These are phyloP conservation scores for Podaxis sp. DNA, from an alignment of 768 basidiomycete genomes.

Conservation along the genomic window DNA sequence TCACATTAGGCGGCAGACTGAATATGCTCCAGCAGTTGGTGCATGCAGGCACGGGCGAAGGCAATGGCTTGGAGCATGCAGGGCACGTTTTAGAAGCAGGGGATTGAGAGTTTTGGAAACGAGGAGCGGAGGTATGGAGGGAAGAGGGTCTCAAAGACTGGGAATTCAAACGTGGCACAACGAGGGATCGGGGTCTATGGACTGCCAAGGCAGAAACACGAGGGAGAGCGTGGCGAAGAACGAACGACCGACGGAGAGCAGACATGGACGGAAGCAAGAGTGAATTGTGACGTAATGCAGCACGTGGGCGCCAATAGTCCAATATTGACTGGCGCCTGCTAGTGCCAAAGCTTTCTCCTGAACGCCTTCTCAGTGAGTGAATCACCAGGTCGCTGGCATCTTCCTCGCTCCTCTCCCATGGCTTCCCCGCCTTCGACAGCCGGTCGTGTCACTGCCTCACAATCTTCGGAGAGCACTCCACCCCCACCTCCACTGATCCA, in stretches of 20 bases:
- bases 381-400: background rate
- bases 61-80: slow-evolving; percentile 57
- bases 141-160: background rate
- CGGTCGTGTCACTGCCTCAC: background rate
- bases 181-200: too few relatives aligned
- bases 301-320: background rate
- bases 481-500: slow-evolving; percentile 36
- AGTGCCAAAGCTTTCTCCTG: background rate
- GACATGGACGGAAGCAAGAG: slow-evolving; percentile 3
- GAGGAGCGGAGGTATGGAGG: background rate
- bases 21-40: slow-evolving; percentile 67
- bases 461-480: slow-evolving; percentile 18
- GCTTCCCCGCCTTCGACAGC: slow-evolving; percentile 20
- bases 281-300: slow-evolving; percentile 8
- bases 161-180: background rate
- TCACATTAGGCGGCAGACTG: slow-evolving; percentile 48
- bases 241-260: background rate
- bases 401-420: slow-evolving; percentile 4
- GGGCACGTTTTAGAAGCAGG: slow-evolving; percentile 41
- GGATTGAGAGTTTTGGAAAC: background rate
- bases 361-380: background rate
- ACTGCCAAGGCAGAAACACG: background rate
- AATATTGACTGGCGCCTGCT: background rate
- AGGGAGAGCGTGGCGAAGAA: background rate
- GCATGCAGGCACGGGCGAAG: slow-evolving; percentile 74